A percentile compares a stretch with the other conserved stretches of the same genome.
phyloP scores from a whole-genome alignment of 768 basidiomycete species.

The Panellus pusillus region DNA sequence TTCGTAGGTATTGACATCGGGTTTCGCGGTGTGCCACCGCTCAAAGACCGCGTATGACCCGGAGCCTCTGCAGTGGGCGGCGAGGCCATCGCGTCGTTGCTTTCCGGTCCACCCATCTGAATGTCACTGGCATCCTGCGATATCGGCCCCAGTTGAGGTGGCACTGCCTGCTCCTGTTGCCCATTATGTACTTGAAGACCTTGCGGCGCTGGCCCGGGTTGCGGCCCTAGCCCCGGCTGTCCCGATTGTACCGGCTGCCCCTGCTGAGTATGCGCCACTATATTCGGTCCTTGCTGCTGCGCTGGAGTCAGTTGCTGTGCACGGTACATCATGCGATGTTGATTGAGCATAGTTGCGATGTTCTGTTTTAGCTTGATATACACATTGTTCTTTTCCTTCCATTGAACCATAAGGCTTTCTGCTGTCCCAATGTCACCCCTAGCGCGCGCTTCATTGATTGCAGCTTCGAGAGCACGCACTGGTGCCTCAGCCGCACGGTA shows the following conservation, averaged over 20 bases:
- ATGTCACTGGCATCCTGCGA: conserved; percentile 3
- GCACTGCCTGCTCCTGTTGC: background rate
- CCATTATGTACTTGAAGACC: background rate
- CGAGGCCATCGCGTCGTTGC: conserved; percentile 1
- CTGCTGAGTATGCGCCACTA: conserved; percentile 1
- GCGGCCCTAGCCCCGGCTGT: background rate
- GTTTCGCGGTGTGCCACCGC: conserved; percentile 1
- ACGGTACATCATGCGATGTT: conserved; percentile 5
- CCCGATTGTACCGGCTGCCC: background rate
- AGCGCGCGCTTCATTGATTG: conserved; percentile 6
- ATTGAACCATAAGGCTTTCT: conserved; percentile 4
- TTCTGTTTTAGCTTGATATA: conserved; percentile 1
- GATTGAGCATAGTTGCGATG: conserved; percentile 1
- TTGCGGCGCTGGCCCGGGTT: background rate
- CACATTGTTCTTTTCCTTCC: conserved; percentile 11
- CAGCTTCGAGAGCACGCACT: background rate
- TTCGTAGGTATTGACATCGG: conserved; percentile 14
- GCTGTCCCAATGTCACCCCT: conserved; percentile 7
- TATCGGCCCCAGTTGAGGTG: background rate
- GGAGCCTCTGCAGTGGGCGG: conserved; percentile 2
- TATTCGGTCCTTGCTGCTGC: background rate
- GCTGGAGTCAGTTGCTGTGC: conserved; percentile 18
- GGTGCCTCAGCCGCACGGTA: background rate
- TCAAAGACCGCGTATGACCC: conserved; percentile 13
- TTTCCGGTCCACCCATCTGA: conserved; percentile 1